Evolutionary conservation across 2,329 filamentous ascomycete species (phyloP), one percentile per base, ranked within the genome.

Genomic region (Penicillium palitans): DNA sequence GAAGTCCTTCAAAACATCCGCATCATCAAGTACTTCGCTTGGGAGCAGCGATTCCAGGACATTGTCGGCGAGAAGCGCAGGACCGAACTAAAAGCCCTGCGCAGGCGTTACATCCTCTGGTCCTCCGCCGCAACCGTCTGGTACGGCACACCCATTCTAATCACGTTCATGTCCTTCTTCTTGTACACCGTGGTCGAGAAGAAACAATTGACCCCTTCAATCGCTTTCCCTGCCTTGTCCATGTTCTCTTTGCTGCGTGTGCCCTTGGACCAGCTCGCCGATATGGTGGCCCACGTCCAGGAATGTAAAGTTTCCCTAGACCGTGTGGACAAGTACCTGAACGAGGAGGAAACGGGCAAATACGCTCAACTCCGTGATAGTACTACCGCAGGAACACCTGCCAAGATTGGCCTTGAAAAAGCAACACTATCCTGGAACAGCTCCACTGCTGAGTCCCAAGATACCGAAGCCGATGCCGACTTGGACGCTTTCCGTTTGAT

Each of bases 21-120:
- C 52, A 97, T 99, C 73, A 98, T 99, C 84, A 99, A 99, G 73
- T 99, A 95, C 76, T 99, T 99, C 73, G 93, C 95, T 0, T 99
- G 95, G 95, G 95, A 99, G 74, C 87, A 92, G 67, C 89, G 93
- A 2, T 99, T 97, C 72, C 86, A 90, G 57, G 84, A 86, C 24
- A 87, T 91, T 55, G 91, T 99, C 35, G 90, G 96, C 60, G 93
- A 97, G 73, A 97, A 96, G 78, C 87, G 95, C 61, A 81, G 82
- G 44, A 81, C 81, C 3, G 95, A 99, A 74, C 82, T 99, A 52
- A 87, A 84, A 67, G 86, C 91, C 33, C 77, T 99, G 55, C 88
- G 92, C 57, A 85, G 84, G 40, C 86, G 93, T 60, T 99, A 96
- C 77, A 86, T 96, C 63, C 81, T 98, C 40, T 99, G 93, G 93